phyloP scores from a whole-genome alignment of 257 asterid species.

The Scutellaria galericulata region DNA sequence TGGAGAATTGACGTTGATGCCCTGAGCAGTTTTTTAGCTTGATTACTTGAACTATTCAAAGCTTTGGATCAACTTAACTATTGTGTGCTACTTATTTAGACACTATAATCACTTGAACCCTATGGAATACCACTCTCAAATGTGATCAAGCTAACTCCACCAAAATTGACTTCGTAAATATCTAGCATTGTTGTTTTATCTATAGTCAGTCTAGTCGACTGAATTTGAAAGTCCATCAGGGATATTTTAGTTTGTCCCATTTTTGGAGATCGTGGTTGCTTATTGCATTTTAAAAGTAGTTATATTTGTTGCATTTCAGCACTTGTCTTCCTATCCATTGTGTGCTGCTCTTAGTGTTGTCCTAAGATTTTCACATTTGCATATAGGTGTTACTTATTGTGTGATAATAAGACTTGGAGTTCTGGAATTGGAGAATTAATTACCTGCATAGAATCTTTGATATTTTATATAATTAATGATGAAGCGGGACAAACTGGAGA shows the following conservation, averaged over 20 bases:
- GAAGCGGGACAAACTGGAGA: too few relatives aligned
- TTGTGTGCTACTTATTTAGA: too few relatives aligned
- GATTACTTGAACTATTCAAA: too few relatives aligned
- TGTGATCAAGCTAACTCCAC: background rate
- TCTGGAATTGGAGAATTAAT: constrained; percentile 2
- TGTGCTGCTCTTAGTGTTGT: background rate
- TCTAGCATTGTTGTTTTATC: background rate
- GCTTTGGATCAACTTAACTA: too few relatives aligned
- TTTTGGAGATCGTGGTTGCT: background rate
- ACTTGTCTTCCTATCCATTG: background rate
- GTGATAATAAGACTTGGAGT: background rate
- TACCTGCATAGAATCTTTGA: constrained; percentile 17
- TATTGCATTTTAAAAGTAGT: too few relatives aligned
- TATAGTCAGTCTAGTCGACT: background rate
- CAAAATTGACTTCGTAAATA: background rate
- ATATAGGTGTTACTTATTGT: background rate
- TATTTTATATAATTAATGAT: background rate
- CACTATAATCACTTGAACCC: too few relatives aligned
- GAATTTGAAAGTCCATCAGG: background rate
- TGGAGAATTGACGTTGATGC: too few relatives aligned
- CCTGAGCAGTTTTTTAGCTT: too few relatives aligned
- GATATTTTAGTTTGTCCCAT: background rate
- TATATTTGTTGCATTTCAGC: too few relatives aligned
- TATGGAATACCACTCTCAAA: too few relatives aligned
- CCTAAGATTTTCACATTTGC: background rate